A percentile compares a stretch with the other conserved stretches of the same genome.
Conservation (phyloP, 306 rosid species). For the Citrullus amarus region DNA sequence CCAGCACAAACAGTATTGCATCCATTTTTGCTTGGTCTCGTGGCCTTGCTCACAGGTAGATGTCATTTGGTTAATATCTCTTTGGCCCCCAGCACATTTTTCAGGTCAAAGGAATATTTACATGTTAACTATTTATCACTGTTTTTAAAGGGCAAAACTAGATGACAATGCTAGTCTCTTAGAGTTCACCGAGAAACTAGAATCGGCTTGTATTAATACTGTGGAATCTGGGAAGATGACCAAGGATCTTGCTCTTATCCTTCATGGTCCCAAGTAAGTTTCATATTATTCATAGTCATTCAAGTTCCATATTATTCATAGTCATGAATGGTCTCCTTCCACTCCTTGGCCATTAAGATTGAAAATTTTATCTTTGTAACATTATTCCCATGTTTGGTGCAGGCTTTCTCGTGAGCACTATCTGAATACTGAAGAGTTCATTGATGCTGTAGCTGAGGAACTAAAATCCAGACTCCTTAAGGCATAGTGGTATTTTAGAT, state of each 20-base stretch:
- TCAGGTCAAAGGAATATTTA: neutral
- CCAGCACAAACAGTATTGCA: slow-evolving; percentile 97
- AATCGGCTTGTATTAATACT: slow-evolving; percentile 68
- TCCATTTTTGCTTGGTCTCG: slow-evolving; percentile 96
- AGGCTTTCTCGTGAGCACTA: slow-evolving; percentile 69
- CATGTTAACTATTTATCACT: neutral
- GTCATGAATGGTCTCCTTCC: neutral
- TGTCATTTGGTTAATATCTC: slow-evolving; percentile 1
- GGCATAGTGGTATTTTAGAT: slow-evolving; percentile 15
- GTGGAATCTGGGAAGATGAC: slow-evolving; percentile 97
- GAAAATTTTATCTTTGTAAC: slow-evolving; percentile 3
- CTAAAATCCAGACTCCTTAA: slow-evolving; percentile 43
- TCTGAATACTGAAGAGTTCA: slow-evolving; percentile 86
- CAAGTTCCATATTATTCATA: slow-evolving; percentile 18
- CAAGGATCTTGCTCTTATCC: slow-evolving; percentile 91
- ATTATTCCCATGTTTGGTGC: slow-evolving; percentile 7
- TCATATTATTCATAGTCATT: slow-evolving; percentile 7
- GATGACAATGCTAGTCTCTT: slow-evolving; percentile 61
- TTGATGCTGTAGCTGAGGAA: slow-evolving; percentile 70
- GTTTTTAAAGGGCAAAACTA: slow-evolving; percentile 67
- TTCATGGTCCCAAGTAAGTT: slow-evolving; percentile 77
- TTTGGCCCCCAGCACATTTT: neutral
- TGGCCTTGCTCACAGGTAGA: slow-evolving; percentile 86
- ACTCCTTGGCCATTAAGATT: neutral
- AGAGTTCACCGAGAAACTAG: slow-evolving; percentile 67